Base-by-base conservation (phyloP, 768 basidiomycete species). In the Epithele typhae region DNA sequence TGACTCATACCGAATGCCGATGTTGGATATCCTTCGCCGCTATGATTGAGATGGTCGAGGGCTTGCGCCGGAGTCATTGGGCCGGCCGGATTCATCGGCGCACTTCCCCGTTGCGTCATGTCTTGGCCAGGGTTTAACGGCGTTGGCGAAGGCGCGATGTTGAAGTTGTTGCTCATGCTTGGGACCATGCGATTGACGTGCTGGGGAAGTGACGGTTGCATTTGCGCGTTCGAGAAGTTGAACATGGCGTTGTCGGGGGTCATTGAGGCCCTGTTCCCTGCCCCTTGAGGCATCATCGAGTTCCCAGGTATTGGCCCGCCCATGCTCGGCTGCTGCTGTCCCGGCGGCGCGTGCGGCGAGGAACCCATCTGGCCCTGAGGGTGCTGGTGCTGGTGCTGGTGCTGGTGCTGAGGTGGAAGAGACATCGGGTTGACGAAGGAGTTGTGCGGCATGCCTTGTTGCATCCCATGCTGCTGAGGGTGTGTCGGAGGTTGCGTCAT, bases 51-150 rank as follows among this genome's bases (percentile, higher is more conserved):
- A 56, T 79, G 73, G 45, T 77, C 77, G 50, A 76, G 73, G 45
- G 79, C 76, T 57, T 87, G 84, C 2, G 81, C 80, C 2, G 84
- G 82, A 0, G 83, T 84, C 23, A 73, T 73, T 15, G 76, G 63
- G 35, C 65, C 64, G 30, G 71, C 43, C 59, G 68, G 25, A 67
- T 63, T 30, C 66, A 63, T 37, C 43, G 43, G 19, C 3, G 43
- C 33, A 71, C 59, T 36, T 62, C 60, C 52, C 7, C 46, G 17
- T 49, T 72, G 76, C 12, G 68, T 53, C 45, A 76, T 67, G 45
- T 78, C 81, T 21, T 62, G 52, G 49, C 74, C 67, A 34, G 49
- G 43, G 37, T 71, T 73, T 40, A 77, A 78, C 21, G 84, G 69
- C 4, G 74, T 72, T 5, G 81, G 64, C 19, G 60, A 53, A 11